Base-by-base conservation (phyloP, 352 stramenopile species). In the Elongisporangium senticosum region DNA sequence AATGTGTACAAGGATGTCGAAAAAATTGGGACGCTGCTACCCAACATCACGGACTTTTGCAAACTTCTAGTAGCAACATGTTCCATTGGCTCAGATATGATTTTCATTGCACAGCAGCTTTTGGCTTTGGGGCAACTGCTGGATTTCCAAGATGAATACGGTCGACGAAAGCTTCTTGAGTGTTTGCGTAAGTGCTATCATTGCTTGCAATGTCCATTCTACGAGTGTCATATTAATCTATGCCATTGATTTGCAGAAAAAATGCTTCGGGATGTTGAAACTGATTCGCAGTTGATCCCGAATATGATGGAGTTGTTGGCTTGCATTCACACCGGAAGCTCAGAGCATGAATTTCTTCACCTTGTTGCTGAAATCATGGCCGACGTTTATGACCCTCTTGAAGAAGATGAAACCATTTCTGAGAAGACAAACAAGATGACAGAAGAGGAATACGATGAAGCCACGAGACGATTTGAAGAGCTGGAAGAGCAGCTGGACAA, bases 101-200 rank as follows among this genome's bases (percentile, higher is more conserved):
- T 87, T 24, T 87, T 89, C 53, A 77, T 91, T 19, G 72, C 81
- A 7, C 75, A 89, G 59, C 79, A 93, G 59, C 58, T 91, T 19
- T 69, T 93, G 1, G 65, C 68, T 40, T 57, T 91, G 19, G 83
- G 81, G 14, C 77, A 77, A 47, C 73, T 82, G 14, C 47, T 93
- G 22, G 83, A 93, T 61, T 90, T 86, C 55, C 81, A 90, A 53
- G 83, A 93, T 55, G 83, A 93, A 52, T 89, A 90, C 52, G 83
- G 83, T 7, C 80, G 80, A n/a, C 74, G 80, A 13, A 72, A 78
- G 28, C 64, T 92, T n/a, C 69, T 92, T 5, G 75, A 87, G 49
- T 71, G 71, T 8, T 54, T 92, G 50, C 77, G 82, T 89, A 69
- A 59, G 78, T 66, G 40, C 20, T 14, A 19, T 39, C 11, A 17